These are phyloP conservation scores for Claviceps quebecensis DNA, from an alignment of 2,329 filamentous ascomycete genomes.

Conservation along the genomic window DNA sequence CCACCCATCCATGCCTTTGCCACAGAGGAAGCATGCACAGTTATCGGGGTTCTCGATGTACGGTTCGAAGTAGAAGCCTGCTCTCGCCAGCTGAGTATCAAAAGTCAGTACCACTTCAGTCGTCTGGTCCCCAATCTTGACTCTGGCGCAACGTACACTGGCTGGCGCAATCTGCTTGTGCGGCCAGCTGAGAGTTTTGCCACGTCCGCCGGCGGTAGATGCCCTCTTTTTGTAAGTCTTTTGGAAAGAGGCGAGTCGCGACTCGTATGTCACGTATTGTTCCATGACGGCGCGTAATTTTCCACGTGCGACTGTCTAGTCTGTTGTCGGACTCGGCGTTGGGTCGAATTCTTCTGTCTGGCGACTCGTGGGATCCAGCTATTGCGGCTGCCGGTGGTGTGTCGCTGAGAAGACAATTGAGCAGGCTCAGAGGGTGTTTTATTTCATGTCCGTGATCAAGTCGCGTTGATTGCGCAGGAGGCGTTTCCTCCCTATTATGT, in stretches of 20 bases:
- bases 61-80: constrained; percentile 84
- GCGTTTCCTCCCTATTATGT: background rate
- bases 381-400: background rate
- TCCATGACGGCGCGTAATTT: constrained; percentile 12
- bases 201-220: constrained; percentile 43
- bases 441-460: background rate
- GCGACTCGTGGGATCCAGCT: background rate
- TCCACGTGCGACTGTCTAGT: background rate
- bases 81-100: constrained; percentile 57
- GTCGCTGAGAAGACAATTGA: background rate
- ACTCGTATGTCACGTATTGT: constrained; percentile 50
- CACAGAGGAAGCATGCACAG: constrained; percentile 76
- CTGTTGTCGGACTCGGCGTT: background rate
- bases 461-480: background rate
- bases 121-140: background rate
- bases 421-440: background rate
- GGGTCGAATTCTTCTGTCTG: background rate
- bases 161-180: constrained; percentile 33
- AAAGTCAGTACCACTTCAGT: constrained; percentile 11
- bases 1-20: constrained; percentile 80
- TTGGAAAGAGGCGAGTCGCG: constrained; percentile 70
- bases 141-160: constrained; percentile 13
- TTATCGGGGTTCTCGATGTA: constrained; percentile 68
- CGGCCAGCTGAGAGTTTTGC: constrained; percentile 59
- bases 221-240: constrained; percentile 52